These are phyloP conservation scores for Salvia sclarea DNA, from an alignment of 305 asterid species.

Conservation along the genomic window DNA sequence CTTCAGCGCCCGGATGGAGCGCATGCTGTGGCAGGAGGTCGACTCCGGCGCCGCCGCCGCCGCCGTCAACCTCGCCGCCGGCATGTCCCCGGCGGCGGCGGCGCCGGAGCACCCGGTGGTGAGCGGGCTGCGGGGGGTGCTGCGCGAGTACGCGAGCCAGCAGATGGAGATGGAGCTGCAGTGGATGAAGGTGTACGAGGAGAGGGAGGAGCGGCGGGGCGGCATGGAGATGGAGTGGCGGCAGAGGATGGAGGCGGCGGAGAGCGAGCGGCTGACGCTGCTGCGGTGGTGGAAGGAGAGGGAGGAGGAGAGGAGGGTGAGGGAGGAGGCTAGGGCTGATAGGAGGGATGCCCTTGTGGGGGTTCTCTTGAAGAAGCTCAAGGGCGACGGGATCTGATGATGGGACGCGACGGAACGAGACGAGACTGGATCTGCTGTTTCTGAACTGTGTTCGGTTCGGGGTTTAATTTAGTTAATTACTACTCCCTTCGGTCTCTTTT, in stretches of 20 bases:
- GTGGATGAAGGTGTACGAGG: slow-evolving; percentile 61
- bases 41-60: slow-evolving; percentile 45
- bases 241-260: slow-evolving; percentile 67
- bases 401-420: too few relatives aligned
- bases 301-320: slow-evolving; percentile 65
- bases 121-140: slow-evolving; percentile 45
- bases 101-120: too few relatives aligned
- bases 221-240: slow-evolving; percentile 72
- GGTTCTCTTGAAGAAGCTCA: slow-evolving; percentile 55
- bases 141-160: slow-evolving; percentile 70
- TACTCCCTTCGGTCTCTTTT: too few relatives aligned
- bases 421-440: too few relatives aligned
- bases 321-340: slow-evolving; percentile 78
- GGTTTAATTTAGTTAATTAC: too few relatives aligned
- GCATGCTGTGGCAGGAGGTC: slow-evolving; percentile 68
- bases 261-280: slow-evolving; percentile 72
- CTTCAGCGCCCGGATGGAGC: slow-evolving; percentile 56
- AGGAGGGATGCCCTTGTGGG: slow-evolving; percentile 69
- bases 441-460: too few relatives aligned
- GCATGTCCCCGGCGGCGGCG: too few relatives aligned
- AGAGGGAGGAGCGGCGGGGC: slow-evolving; percentile 64
- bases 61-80: too few relatives aligned
- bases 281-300: slow-evolving; percentile 61
- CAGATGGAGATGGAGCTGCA: slow-evolving; percentile 68
- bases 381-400: slow-evolving; percentile 38